Base-by-base conservation (phyloP, 495 filamentous ascomycete species). In the Melanomma pulvis-pyrius region DNA sequence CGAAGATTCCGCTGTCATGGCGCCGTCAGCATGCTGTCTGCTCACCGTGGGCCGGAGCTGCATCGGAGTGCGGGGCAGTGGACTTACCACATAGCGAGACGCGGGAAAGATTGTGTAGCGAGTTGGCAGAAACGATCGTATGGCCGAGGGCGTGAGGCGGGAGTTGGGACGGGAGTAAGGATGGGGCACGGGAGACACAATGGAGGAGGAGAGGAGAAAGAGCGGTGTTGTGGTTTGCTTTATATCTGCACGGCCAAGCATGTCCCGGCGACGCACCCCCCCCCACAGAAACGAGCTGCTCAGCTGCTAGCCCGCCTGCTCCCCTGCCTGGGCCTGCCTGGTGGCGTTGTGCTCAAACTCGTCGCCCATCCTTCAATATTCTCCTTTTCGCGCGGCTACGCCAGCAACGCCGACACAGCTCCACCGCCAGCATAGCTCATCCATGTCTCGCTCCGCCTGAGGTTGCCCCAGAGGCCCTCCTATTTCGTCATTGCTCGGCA, bases 1-100 rank as follows among this genome's bases (percentile, higher is more conserved):
- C 94, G 81, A 97, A 97, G 78, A 98, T 98, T 78, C 94, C 94
- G 88, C 94, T 98, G 69, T n/a, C 21, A 47, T 25, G 21, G 48
- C 55, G 21, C 21, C 22, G 61, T 68, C 61, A 72, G 65, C 50
- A 34, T 56, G 25, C n/a, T 59, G 3, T 56, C 17, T 34, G 26
- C 2, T 22, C 2, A 44, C 30, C 4, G n/a, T n/a, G 4, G 56
- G 8, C 15, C 24, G 19, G 30, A 25, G 22, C 49, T 67, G 48
- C 30, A 48, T 34, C 48, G 53, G 60, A 44, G 59, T 17, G 46
- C 60, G 55, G 64, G 65, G 60, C 55, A 64, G 48, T n/a, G 21
- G 13, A 62, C 70, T 34, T 66, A 72, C 70, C 70, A 72, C 70
- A 72, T 72, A 56, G 70, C 69, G 69, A 71, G 49, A 32, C 22